Base-by-base conservation (phyloP, 2,329 filamentous ascomycete genomes). In the Fusarium brachygibbosum region DNA sequence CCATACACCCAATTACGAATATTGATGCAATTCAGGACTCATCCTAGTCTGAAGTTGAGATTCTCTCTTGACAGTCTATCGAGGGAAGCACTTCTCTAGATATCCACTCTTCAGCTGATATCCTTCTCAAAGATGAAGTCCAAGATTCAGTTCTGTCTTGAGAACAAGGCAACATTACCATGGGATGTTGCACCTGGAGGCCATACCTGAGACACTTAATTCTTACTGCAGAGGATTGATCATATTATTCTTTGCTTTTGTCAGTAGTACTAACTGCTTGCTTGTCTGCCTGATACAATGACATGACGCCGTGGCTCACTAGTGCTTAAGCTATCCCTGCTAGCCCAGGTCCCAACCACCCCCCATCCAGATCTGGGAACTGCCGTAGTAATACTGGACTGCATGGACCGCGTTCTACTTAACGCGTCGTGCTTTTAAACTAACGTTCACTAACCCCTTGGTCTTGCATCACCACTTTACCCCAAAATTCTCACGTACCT, bases 311-410 rank as follows among this genome's bases (percentile, higher is more conserved):
- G 63, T 56, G 59, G 65, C 65, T 69, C 37, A 35, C 38, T 68
- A 66, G 66, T 61, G 61, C 37, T 42, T 29, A 37, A 66, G 42
- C 50, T 69, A 69, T 60, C 62, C 48, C 50, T 32, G 42, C 65
- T 69, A 69, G 58, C 42, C 45, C 34, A 57, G 55, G 55, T 16
- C 46, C 60, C 66, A 68, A 49, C 68, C 71, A 67, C 68, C 71
- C 66, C 60, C 19, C 29, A 34, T 62, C 65, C 58, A 53, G 25
- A 41, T 44, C 45, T 69, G 54, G 64, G 63, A 42, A 58, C 48
- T 69, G 70, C 65, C 68, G 73, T 63, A 68, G 72, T 65, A 56
- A 58, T 51, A 65, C 46, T 35, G n/a, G n/a, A n/a, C n/a, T n/a
- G n/a, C n/a, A 50, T 29, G 42, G 7, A 60, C 73, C 51, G 73